Conservation (phyloP, 2,329 filamentous ascomycete species). For the Ampelomyces quisqualis region DNA sequence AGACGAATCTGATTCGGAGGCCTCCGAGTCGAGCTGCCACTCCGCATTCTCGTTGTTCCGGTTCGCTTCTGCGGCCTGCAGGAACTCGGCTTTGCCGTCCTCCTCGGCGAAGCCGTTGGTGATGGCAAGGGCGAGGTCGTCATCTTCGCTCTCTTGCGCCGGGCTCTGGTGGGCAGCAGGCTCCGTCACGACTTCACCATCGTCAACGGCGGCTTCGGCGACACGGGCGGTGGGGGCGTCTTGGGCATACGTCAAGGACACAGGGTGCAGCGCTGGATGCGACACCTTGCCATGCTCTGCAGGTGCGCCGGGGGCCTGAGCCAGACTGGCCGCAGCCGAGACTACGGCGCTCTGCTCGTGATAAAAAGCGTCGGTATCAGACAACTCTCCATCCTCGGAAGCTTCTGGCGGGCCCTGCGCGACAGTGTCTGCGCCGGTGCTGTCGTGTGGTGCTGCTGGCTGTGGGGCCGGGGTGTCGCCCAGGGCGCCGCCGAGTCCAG, state of each 20-base stretch:
- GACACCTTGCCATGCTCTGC: constrained; percentile 31
- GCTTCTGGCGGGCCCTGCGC: constrained; percentile 16
- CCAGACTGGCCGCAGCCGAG: constrained; percentile 23
- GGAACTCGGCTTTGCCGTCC: constrained; percentile 45
- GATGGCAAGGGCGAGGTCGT: constrained; percentile 10
- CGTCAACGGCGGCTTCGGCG: constrained; percentile 14
- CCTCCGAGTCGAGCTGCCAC: constrained; percentile 71
- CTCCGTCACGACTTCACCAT: constrained; percentile 17
- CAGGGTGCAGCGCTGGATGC: constrained; percentile 22
- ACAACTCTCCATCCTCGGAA: constrained; percentile 39
- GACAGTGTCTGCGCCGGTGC: constrained; percentile 17
- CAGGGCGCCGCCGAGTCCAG: constrained; percentile 41
- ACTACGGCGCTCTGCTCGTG: constrained; percentile 27
- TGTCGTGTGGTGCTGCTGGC: constrained; percentile 15
- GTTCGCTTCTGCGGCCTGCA: constrained; percentile 48
- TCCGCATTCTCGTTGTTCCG: constrained; percentile 63
- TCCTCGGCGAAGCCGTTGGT: constrained; percentile 16
- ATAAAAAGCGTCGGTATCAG: constrained; percentile 34
- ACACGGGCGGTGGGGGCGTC: constrained; percentile 18
- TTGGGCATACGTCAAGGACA: constrained; percentile 26
- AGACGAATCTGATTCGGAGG: constrained; percentile 58
- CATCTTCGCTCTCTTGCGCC: constrained; percentile 10
- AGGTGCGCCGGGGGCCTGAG: constrained; percentile 22
- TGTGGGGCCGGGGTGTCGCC: constrained; percentile 25
- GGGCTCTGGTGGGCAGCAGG: background rate